Percentiles rank a stretch among this genome's conserved stretches.
These are phyloP conservation scores for Globisporangium paroecandrum DNA, from an alignment of 352 stramenopile species.

Conservation along the genomic window DNA sequence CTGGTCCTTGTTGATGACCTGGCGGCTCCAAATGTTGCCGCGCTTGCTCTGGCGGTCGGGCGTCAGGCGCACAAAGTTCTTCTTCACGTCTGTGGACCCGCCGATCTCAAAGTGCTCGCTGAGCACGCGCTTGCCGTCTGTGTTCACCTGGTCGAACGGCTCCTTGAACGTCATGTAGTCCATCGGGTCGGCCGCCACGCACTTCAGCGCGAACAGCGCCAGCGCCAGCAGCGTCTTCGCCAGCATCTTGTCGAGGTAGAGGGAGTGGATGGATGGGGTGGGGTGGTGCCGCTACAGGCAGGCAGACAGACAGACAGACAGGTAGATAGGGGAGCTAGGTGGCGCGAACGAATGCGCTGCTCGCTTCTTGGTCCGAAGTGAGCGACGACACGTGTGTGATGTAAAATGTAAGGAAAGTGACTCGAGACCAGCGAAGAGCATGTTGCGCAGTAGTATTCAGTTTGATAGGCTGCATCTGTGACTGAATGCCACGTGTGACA, in stretches of 20 bases:
- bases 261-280: not conserved
- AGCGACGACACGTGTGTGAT: conserved; percentile 6
- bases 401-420: not conserved
- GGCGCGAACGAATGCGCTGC: conserved; percentile 1
- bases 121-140: conserved; percentile 53
- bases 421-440: not conserved
- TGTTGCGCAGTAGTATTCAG: not conserved
- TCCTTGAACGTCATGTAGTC: conserved; percentile 46
- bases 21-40: conserved; percentile 68
- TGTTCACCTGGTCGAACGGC: conserved; percentile 60
- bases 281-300: not conserved
- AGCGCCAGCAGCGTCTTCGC: conserved; percentile 25
- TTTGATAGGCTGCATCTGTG: not conserved
- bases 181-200: conserved; percentile 13
- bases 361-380: conserved; percentile 2
- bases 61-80: conserved; percentile 81
- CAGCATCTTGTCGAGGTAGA: conserved; percentile 9
- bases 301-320: not conserved
- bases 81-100: conserved; percentile 70
- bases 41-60: conserved; percentile 79
- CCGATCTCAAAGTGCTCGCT: conserved; percentile 49
- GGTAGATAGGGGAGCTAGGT: not conserved
- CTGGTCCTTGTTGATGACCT: conserved; percentile 40
- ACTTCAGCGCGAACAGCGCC: conserved; percentile 16
- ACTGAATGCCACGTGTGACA: conserved; percentile 1